phyloP scores from a whole-genome alignment of 306 rosid species.

The Gillenia trifoliata region DNA sequence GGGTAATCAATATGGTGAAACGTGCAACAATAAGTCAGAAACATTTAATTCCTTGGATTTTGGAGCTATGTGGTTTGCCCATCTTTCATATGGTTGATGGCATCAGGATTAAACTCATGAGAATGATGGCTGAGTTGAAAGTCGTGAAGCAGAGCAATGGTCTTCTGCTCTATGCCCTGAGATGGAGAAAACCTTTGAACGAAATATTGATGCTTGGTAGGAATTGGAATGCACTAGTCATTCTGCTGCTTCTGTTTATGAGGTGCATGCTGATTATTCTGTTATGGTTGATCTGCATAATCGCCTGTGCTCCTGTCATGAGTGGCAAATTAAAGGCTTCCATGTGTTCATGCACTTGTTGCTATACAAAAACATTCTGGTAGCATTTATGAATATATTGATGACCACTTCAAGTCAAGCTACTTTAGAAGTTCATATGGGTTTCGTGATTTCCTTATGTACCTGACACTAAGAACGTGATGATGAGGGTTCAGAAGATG shows the following conservation, averaged over 20 bases:
- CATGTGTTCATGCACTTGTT: background rate
- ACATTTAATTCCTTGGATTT: background rate
- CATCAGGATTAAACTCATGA: background rate
- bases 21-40: background rate
- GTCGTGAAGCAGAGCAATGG: background rate
- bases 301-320: background rate
- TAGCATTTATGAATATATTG: background rate
- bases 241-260: background rate
- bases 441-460: background rate
- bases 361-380: background rate
- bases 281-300: background rate
- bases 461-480: background rate
- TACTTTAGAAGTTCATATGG: background rate
- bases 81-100: conserved; percentile 1
- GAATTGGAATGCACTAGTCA: background rate
- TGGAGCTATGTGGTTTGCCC: background rate
- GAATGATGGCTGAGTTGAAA: background rate
- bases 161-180: background rate
- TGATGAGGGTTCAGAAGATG: background rate
- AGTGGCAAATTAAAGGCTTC: background rate
- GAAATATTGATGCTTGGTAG: background rate
- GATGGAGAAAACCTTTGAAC: background rate
- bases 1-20: background rate
- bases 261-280: background rate
- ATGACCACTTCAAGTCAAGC: background rate